Conservation (phyloP, 768 basidiomycete genomes). For the Boletus vinaceobasis region DNA sequence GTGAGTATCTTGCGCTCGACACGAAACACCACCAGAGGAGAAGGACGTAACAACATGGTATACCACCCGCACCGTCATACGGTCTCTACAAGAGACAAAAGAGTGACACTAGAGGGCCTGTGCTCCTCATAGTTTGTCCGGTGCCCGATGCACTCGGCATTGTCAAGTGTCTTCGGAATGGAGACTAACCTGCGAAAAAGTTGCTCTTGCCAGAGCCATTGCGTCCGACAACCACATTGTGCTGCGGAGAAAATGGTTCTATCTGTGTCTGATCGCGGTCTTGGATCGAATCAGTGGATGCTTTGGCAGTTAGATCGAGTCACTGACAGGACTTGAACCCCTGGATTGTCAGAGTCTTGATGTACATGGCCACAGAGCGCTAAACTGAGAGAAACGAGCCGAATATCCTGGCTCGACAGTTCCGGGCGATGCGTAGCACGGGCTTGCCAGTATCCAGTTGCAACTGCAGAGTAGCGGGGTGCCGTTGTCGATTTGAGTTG, state of each 20-base stretch:
- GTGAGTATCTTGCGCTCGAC: conserved; percentile 2
- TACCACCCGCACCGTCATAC: not conserved
- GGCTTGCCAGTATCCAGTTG: not conserved
- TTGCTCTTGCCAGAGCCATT: conserved; percentile 99
- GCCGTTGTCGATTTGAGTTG: too few species aligned
- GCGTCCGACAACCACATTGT: conserved; percentile 95
- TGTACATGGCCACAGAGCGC: conserved; percentile 51
- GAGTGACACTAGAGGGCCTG: not conserved
- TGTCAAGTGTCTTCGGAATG: not conserved
- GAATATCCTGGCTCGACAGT: not conserved
- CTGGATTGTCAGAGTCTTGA: conserved; percentile 86
- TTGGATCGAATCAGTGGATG: conserved; percentile 26
- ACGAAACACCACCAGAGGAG: not conserved
- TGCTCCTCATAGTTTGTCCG: not conserved
- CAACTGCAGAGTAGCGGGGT: not conserved
- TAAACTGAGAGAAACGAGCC: not conserved
- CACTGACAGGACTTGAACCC: conserved; percentile 95
- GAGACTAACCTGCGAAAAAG: conserved; percentile 83
- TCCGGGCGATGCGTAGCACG: not conserved
- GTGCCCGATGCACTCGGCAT: not conserved
- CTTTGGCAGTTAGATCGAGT: not conserved
- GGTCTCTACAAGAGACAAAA: not conserved
- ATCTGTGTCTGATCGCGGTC: conserved; percentile 88
- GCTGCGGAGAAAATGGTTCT: conserved; percentile 89
- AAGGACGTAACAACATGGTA: not conserved